Evolutionary conservation across 306 rosid species (phyloP).

Genomic region (Glycine latifolia): DNA sequence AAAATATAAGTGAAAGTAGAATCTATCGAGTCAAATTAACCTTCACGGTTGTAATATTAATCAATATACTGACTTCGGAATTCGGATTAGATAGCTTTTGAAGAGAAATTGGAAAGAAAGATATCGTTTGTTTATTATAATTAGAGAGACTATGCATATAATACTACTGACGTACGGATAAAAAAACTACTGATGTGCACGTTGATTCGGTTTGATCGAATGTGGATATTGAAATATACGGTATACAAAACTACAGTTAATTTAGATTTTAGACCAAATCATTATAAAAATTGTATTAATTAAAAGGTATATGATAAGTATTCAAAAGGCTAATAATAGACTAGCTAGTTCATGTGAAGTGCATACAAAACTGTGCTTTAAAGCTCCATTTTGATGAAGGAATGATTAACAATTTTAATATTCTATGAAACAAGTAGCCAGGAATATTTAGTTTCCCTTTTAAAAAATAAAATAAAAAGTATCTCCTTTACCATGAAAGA

Average conservation of each 20-base stretch:
- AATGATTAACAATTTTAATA: conserved; percentile 43
- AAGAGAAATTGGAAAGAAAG: no score
- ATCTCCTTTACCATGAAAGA: conserved; percentile 31
- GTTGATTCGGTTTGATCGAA: no score
- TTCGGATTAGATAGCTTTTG: no score
- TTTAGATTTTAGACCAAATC: background rate
- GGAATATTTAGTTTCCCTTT: conserved; percentile 25
- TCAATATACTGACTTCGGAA: no score
- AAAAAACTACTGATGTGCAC: no score
- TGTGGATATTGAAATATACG: no score
- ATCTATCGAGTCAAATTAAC: no score
- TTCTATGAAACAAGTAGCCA: conserved; percentile 40
- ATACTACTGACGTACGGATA: no score
- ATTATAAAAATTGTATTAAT: background rate
- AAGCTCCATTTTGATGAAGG: conserved; percentile 39
- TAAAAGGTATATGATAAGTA: background rate
- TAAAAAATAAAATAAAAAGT: background rate
- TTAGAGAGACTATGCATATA: no score
- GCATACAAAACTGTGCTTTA: conserved; percentile 25
- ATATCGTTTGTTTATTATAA: no score
- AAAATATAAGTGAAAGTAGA: no score
- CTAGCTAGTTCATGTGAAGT: conserved; percentile 36
- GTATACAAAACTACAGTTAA: background rate
- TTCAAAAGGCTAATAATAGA: conserved; percentile 4
- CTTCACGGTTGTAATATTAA: no score